phyloP scores from a whole-genome alignment of 2,329 filamentous ascomycete genomes.

The Aspergillus aculeatus region DNA sequence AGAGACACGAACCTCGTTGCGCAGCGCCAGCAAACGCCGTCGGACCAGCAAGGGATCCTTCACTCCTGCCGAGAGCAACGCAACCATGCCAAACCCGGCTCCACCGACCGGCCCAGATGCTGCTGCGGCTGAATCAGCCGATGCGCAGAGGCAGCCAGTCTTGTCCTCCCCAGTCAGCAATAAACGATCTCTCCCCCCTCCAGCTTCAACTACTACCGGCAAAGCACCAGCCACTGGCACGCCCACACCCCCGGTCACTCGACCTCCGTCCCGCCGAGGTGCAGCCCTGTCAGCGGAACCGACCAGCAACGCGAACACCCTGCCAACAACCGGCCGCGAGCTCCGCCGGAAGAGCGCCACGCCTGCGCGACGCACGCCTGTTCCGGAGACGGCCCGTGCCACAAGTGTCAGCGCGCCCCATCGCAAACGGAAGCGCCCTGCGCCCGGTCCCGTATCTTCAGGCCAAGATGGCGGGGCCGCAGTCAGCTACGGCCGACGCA shows the following conservation, averaged over 20 bases:
- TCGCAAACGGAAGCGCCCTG: conserved; percentile 58
- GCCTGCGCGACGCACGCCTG: conserved; percentile 40
- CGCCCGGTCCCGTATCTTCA: conserved; percentile 58
- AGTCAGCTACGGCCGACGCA: conserved; percentile 60
- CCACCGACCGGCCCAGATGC: conserved; percentile 34
- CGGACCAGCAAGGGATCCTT: conserved; percentile 34
- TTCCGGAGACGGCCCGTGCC: conserved; percentile 43
- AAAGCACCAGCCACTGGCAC: conserved; percentile 10
- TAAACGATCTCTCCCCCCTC: conserved; percentile 22
- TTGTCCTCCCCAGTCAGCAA: conserved; percentile 25
- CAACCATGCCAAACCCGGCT: conserved; percentile 44
- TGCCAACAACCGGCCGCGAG: conserved; percentile 27
- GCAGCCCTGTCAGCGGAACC: conserved; percentile 31
- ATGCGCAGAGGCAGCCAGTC: conserved; percentile 23
- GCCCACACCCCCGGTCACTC: conserved; percentile 32
- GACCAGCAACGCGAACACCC: conserved; percentile 15
- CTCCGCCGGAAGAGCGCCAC: conserved; percentile 45
- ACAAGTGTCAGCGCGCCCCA: conserved; percentile 31
- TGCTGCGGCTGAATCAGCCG: conserved; percentile 28
- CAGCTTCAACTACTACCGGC: background rate
- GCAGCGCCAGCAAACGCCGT: conserved; percentile 38
- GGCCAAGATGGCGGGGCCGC: conserved; percentile 61
- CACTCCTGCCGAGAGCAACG: conserved; percentile 24
- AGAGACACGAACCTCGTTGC: conserved; percentile 27
- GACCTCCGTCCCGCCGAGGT: conserved; percentile 33